Evolutionary conservation across 2,329 filamentous ascomycete species (phyloP), one percentile per base, ranked within the genome.

Genomic region (Ophiosphaerella narmari): DNA sequence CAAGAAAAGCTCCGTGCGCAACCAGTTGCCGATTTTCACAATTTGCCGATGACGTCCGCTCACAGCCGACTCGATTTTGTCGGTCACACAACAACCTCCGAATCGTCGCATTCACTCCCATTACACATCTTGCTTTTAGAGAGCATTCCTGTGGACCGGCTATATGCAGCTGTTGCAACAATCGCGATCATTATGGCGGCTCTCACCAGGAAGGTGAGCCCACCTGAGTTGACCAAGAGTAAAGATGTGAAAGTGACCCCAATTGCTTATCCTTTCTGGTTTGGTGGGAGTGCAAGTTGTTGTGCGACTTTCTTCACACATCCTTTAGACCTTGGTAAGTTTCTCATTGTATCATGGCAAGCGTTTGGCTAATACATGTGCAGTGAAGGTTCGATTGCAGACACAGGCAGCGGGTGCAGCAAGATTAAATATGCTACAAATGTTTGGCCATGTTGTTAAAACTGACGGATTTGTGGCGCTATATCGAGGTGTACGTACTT

Each of bases 271-370:
- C 78, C 78, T 11, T 75, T 80, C 60, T 97, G 93, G 94, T 97
- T 99, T 74, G 94, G 94, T 57, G 94, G 94, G 48, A 96, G 90
- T 71, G 91, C 93, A 43, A 94, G 90, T 69, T 95, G 90, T 71
- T 87, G 94, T 80, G 93, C 93, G 33, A 92, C 93, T 38, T 87
- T 86, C 62, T 89, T 96, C 41, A 97, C 93, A 26, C 93, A 97
- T 80, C 93, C 93, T 42, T 80, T 97, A 69, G 92, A 97, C 82
- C 81, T 97, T 58, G 85, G 91, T 95, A 82, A 74, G 87, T 53
- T 52, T 36, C 42, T 29, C 48, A 16, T 32, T n/a, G 16, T 21
- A n/a, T 24, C 46, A 4, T 29, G 16, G 16, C 3, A 16, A 34
- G 18, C 29, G 16, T n/a, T n/a, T 48, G 57, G 50, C 73, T 77